Evolutionary conservation across 805 yeast genomes (phyloP), one percentile per base, ranked within the genome.

Genomic region (Wickerhamomyces xylosicus): DNA sequence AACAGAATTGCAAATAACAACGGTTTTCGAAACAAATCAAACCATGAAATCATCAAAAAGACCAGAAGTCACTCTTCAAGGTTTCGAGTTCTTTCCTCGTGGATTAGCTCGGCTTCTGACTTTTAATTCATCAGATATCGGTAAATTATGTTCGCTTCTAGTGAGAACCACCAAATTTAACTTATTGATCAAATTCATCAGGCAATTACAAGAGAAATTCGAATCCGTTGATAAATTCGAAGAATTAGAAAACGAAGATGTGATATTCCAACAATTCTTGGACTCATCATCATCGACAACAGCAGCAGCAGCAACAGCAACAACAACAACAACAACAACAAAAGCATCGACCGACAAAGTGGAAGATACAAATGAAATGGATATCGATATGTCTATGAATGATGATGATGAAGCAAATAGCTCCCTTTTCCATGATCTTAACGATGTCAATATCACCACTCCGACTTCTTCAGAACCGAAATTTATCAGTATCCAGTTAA

Each of bases 201-300:
- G n/a, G 13, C 18, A 29, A n/a, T 7, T 42, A 13, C 25, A 37
- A 18, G 41, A 33, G 19, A 20, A 38, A 17, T 35, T 35, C 21
- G 32, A 38, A 7, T 33, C 37, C 18, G 22, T 45, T 19, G 49
- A 46, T 22, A 41, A 41, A 27, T 41, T 37, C 21, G 37, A 41
- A 2, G 47, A 46, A 25, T 28, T 45, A 19, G 42, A 41, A 4
- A 41, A 34, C 19, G 46, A 47, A n/a, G 47, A 44, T 11, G 33
- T 33, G 8, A 40, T 14, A 15, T 32, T 47, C 8, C 22, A 36
- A n/a, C 44, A 42, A 31, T 44, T 42, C 32, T n/a, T 25, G 5
- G 8, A 11, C 4, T 11, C 29, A 25, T n/a, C 29, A 25, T 4
- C 29, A 21, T 7, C 25, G 9, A 21, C 25, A 21, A 21, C 28